phyloP scores from a whole-genome alignment of 2,329 filamentous ascomycete genomes.

The Scedosporium apiospermum region DNA sequence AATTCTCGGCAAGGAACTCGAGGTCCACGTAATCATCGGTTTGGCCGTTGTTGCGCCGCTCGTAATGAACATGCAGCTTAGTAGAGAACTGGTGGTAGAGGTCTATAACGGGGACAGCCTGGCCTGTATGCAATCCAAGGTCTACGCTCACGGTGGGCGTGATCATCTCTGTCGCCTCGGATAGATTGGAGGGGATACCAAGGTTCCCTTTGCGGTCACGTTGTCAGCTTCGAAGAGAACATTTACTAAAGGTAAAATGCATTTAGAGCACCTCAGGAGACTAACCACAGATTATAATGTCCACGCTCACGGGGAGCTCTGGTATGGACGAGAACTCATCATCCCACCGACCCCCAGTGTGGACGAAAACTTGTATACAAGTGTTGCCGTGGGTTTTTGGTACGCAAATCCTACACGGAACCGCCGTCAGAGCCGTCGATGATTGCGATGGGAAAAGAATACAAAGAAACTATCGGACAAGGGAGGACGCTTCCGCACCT shows the following conservation, averaged over 20 bases:
- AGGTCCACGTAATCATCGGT: constrained; percentile 6
- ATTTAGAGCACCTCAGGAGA: not conserved
- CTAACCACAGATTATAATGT: constrained; percentile 7
- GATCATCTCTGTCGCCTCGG: constrained; percentile 2
- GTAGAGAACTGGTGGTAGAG: constrained; percentile 6
- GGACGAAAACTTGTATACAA: constrained; percentile 7
- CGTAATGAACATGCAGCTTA: constrained; percentile 2
- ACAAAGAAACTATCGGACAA: not conserved
- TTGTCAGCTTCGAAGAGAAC: not conserved
- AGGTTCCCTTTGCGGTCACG: constrained; percentile 2
- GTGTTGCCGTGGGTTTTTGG: constrained; percentile 2
- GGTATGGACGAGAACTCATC: not conserved
- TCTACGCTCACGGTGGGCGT: not conserved
- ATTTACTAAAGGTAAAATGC: not conserved
- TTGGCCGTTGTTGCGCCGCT: not conserved
- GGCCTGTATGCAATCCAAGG: not conserved
- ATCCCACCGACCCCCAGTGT: constrained; percentile 6
- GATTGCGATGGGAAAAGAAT: not conserved
- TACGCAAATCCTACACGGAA: constrained; percentile 3
- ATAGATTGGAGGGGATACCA: not conserved
- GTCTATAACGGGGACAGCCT: constrained; percentile 3
- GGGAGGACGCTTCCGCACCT: constrained; percentile 1
- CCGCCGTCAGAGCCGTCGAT: not conserved
- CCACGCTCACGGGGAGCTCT: constrained; percentile 4
- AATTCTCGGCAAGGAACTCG: constrained; percentile 5